Conservation (phyloP, 345 rosid genomes). For the Pistacia integerrima region DNA sequence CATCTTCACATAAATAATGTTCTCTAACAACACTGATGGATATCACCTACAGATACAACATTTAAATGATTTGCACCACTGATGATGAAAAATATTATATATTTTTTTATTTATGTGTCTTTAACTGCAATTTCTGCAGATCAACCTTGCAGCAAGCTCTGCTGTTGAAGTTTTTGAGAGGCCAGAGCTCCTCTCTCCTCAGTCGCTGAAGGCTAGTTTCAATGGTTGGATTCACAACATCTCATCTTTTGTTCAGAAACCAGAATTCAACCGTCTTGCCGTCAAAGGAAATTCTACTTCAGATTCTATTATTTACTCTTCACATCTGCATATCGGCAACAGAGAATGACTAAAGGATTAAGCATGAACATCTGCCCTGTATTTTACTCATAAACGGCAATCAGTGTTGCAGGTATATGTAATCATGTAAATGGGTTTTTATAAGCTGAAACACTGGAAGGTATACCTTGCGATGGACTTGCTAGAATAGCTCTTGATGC, state of each 20-base stretch:
- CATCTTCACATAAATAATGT: neutral
- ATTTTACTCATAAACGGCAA: neutral
- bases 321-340: slow-evolving; percentile 4
- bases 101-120: neutral
- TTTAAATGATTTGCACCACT: neutral
- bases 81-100: neutral
- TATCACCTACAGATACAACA: neutral
- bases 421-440: neutral
- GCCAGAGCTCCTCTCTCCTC: slow-evolving; percentile 29
- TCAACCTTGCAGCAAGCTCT: slow-evolving; percentile 30
- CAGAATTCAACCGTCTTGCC: slow-evolving; percentile 12
- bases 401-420: neutral
- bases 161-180: slow-evolving; percentile 28
- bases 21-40: neutral
- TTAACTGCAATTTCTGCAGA: slow-evolving; percentile 20
- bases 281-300: slow-evolving; percentile 4
- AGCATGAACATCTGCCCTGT: neutral
- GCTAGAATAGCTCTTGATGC: neutral
- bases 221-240: slow-evolving; percentile 28
- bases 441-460: neutral
- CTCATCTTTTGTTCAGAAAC: slow-evolving; percentile 14
- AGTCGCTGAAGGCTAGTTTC: slow-evolving; percentile 25
- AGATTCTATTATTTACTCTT: neutral
- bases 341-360: neutral
- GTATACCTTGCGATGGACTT: neutral